Conservation (phyloP, 306 rosid genomes). For the Rosa chinensis region DNA sequence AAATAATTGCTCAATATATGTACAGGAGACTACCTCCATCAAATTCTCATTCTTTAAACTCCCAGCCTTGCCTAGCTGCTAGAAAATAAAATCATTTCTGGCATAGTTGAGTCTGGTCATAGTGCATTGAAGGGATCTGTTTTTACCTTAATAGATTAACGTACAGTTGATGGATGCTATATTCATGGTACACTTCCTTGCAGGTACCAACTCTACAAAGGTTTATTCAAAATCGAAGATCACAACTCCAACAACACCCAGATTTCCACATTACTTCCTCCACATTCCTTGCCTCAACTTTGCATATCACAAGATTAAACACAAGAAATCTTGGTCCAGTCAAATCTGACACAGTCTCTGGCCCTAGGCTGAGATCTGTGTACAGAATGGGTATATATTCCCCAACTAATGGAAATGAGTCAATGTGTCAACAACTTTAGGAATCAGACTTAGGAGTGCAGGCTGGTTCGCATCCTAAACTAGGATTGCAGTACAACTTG, state of each 20-base stretch:
- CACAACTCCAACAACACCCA: slow-evolving; percentile 87
- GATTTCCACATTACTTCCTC: slow-evolving; percentile 98
- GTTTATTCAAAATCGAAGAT: slow-evolving; percentile 86
- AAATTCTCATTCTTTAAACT: neutral
- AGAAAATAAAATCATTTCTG: neutral
- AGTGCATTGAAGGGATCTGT: neutral
- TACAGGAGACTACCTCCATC: neutral
- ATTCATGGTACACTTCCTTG: neutral
- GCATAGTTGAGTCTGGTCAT: neutral
- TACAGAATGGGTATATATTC: too few species aligned
- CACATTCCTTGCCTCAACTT: slow-evolving; percentile 88
- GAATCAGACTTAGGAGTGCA: too few species aligned
- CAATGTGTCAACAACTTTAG: too few species aligned
- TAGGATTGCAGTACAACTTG: too few species aligned
- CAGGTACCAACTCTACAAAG: slow-evolving; percentile 96
- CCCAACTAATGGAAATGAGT: too few species aligned
- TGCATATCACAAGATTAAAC: slow-evolving; percentile 97
- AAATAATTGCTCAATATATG: neutral
- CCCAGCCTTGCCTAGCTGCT: neutral
- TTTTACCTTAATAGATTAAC: neutral
- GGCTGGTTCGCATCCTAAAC: too few species aligned
- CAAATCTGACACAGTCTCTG: slow-evolving; percentile 45
- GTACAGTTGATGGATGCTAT: neutral
- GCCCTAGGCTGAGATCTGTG: slow-evolving; percentile 57
- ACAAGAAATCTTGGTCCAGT: slow-evolving; percentile 63